Percentiles rank a stretch among this genome's conserved stretches.
phyloP scores from a whole-genome alignment of 768 basidiomycete species.

The Lentinula boryana region DNA sequence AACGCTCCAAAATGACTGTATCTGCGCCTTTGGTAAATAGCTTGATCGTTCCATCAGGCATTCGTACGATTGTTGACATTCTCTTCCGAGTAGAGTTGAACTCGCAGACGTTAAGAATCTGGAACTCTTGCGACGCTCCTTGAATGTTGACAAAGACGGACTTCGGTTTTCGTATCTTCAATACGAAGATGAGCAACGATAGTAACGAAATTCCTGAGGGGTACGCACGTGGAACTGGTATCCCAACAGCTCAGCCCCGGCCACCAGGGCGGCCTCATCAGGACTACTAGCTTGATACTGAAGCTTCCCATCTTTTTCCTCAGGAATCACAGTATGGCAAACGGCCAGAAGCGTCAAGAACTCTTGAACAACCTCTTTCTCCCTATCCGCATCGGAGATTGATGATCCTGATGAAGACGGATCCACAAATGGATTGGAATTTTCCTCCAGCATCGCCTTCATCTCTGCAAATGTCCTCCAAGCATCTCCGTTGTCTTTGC shows the following conservation, averaged over 20 bases:
- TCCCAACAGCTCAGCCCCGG: constrained; percentile 87
- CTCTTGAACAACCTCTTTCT: constrained; percentile 55
- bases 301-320: constrained; percentile 83
- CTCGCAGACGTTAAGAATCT: constrained; percentile 95
- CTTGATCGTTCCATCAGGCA: constrained; percentile 88
- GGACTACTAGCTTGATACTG: constrained; percentile 95
- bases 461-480: constrained; percentile 83
- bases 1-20: constrained; percentile 90
- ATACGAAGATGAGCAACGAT: neutral
- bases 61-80: constrained; percentile 92
- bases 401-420: constrained; percentile 25
- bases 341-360: constrained; percentile 85
- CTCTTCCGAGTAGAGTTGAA: constrained; percentile 98
- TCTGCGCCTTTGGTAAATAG: constrained; percentile 97
- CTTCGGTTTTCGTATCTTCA: constrained; percentile 89
- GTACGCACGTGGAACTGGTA: constrained; percentile 87
- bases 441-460: constrained; percentile 44
- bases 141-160: constrained; percentile 86
- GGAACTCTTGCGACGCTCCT: constrained; percentile 71
- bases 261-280: constrained; percentile 93
- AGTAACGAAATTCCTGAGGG: neutral
- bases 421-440: constrained; percentile 57
- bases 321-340: constrained; percentile 98
- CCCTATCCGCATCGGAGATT: constrained; percentile 25
- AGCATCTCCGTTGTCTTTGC: constrained; percentile 41